These are phyloP conservation scores for Fusarium sp. DNA, from an alignment of 2,329 filamentous ascomycete genomes.

Conservation along the genomic window DNA sequence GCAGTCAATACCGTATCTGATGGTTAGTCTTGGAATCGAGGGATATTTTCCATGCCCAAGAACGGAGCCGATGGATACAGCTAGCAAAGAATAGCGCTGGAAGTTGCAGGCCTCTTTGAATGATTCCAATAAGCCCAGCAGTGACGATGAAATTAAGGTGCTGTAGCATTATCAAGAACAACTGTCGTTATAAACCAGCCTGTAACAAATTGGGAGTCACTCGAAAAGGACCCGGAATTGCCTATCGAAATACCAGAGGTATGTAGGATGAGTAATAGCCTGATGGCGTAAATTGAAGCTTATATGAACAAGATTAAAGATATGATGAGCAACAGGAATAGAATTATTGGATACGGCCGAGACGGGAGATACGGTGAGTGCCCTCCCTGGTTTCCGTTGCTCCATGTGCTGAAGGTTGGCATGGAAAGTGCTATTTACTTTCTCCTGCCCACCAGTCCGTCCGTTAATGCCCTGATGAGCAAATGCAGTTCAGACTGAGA, in stretches of 20 bases:
- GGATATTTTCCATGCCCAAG: constrained; percentile 10
- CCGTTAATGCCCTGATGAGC: not conserved
- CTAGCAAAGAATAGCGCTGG: constrained; percentile 31
- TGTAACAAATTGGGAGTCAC: constrained; percentile 9
- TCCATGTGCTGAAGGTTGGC: not conserved
- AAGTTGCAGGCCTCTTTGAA: constrained; percentile 20
- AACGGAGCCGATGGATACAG: constrained; percentile 24
- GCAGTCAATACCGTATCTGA: constrained; percentile 18
- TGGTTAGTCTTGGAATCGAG: constrained; percentile 9
- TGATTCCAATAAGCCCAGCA: constrained; percentile 29
- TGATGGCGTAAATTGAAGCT: not conserved
- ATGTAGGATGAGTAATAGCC: not conserved
- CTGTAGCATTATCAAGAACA: not conserved
- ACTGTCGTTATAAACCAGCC: not conserved
- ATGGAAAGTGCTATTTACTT: constrained; percentile 1
- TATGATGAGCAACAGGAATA: not conserved
- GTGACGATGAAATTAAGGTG: constrained; percentile 27
- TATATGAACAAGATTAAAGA: not conserved
- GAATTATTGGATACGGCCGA: not conserved
- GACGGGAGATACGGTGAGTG: not conserved
- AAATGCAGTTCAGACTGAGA: not conserved
- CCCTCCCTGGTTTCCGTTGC: not conserved
- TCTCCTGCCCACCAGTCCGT: not conserved
- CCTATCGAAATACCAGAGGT: not conserved
- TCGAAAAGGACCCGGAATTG: constrained; percentile 12